These are phyloP conservation scores for Hypoxylon sp. DNA, from an alignment of 2,329 filamentous ascomycete species.

Conservation along the genomic window DNA sequence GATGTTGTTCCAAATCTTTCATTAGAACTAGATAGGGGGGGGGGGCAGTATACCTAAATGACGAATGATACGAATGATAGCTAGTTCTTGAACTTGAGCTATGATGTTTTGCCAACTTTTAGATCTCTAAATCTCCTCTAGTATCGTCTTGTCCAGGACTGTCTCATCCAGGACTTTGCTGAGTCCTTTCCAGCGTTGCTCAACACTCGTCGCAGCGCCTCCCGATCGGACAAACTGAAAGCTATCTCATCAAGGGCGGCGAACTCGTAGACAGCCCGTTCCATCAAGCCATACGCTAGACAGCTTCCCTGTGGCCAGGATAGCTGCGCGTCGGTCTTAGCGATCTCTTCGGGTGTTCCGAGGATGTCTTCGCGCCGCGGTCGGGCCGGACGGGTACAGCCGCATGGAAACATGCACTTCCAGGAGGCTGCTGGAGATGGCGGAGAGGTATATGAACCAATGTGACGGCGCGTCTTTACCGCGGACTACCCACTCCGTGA, in stretches of 20 bases:
- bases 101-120: too few relatives aligned
- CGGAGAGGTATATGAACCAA: conserved; percentile 21
- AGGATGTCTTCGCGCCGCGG: conserved; percentile 8
- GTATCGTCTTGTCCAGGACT: too few relatives aligned
- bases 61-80: too few relatives aligned
- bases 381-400: conserved; percentile 23
- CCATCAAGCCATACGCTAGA: conserved; percentile 19
- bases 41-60: too few relatives aligned
- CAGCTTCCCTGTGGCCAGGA: conserved; percentile 28
- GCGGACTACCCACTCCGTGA: conserved; percentile 18
- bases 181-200: conserved; percentile 11
- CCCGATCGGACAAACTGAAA: conserved; percentile 9
- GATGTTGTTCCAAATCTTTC: too few relatives aligned
- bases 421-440: not conserved
- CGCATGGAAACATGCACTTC: conserved; percentile 10
- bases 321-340: conserved; percentile 12
- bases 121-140: not conserved
- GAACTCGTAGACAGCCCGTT: conserved; percentile 28
- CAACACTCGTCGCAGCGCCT: conserved; percentile 15
- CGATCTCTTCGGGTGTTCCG: conserved; percentile 18
- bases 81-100: too few relatives aligned
- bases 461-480: conserved; percentile 21
- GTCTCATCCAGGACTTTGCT: not conserved
- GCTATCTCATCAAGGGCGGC: conserved; percentile 26
- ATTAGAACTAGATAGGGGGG: too few relatives aligned